These are phyloP conservation scores for Cerrena zonata DNA, from an alignment of 1,284 basidiomycete genomes.

Conservation along the genomic window DNA sequence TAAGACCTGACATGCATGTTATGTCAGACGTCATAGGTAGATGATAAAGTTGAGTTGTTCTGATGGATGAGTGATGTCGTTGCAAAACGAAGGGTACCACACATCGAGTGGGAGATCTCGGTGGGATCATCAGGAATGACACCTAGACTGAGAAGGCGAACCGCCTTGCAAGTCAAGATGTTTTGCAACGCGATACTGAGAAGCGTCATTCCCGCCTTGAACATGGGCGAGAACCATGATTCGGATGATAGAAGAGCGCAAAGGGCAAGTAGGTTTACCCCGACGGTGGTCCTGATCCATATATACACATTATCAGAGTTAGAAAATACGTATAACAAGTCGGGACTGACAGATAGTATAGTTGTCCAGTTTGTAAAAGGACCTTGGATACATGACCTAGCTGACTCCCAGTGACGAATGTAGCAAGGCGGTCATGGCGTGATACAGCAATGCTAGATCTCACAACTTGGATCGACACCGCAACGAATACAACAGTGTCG, in stretches of 20 bases:
- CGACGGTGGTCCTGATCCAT: background rate
- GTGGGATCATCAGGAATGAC: background rate
- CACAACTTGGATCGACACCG: background rate
- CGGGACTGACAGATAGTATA: conserved; percentile 1
- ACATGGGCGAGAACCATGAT: background rate
- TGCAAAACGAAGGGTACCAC: too few relatives aligned
- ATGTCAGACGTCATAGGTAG: too few relatives aligned
- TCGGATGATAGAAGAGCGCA: background rate
- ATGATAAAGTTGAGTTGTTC: too few relatives aligned
- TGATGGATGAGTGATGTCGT: too few relatives aligned
- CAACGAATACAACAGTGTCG: conserved; percentile 1
- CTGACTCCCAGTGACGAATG: background rate
- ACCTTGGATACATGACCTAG: background rate
- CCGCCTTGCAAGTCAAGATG: background rate
- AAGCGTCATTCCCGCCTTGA: background rate
- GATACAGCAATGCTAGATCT: background rate
- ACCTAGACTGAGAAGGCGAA: background rate
- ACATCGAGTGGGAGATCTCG: too few relatives aligned
- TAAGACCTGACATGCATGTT: too few relatives aligned
- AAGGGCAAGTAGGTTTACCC: background rate
- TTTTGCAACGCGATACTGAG: background rate
- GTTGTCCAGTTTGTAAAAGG: background rate
- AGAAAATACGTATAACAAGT: too few relatives aligned
- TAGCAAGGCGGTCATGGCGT: background rate
- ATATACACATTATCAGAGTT: background rate